phyloP scores from a whole-genome alignment of 1,284 basidiomycete genomes.

The Vanrija sp. region DNA sequence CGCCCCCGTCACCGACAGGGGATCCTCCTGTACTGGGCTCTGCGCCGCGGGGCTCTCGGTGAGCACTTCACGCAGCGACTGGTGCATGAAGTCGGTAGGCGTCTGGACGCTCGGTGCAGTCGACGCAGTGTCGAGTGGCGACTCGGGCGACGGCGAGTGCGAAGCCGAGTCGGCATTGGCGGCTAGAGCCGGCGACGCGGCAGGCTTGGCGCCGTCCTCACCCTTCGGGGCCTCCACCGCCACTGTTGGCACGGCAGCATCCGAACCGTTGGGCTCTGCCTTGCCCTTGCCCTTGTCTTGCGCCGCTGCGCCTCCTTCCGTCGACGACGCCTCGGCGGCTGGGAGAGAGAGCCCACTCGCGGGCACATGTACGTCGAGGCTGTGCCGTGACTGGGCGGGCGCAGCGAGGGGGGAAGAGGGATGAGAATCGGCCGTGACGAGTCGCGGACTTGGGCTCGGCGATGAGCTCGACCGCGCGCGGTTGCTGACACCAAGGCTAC shows the following conservation, averaged over 20 bases:
- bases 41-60: not conserved
- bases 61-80: not conserved
- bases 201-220: not conserved
- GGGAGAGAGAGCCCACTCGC: not conserved
- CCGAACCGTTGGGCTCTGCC: not conserved
- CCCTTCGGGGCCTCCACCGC: not conserved
- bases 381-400: not conserved
- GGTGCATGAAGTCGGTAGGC: not conserved
- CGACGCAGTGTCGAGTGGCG: not conserved
- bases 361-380: slow-evolving; percentile 4
- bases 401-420: slow-evolving; percentile 7
- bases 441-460: slow-evolving; percentile 1
- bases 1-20: not conserved
- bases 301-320: not conserved
- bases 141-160: not conserved
- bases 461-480: slow-evolving; percentile 7
- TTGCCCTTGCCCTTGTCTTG: not conserved
- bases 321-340: not conserved
- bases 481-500: not conserved
- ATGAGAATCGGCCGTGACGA: not conserved
- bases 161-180: not conserved
- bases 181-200: not conserved
- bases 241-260: not conserved
- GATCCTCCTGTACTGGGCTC: not conserved
- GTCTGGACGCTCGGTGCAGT: not conserved